Base-by-base conservation (phyloP, 1,284 basidiomycete species). In the Violaceomyces palustris region DNA sequence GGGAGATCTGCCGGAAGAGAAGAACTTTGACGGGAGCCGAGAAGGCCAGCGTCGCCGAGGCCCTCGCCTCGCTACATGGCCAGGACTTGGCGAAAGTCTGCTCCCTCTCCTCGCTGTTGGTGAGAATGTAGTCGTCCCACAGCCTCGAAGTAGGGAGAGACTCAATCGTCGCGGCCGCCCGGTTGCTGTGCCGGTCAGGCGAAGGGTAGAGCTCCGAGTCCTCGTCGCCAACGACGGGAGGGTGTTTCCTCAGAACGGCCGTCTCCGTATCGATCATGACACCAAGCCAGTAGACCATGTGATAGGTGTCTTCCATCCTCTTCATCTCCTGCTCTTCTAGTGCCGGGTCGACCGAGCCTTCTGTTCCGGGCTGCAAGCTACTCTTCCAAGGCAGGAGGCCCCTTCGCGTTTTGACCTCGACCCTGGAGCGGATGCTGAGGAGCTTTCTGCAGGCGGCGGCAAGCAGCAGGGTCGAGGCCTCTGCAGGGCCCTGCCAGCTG, bases 71-170 rank as follows among this genome's bases (percentile, higher is more conserved):
- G 18, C 44, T 37, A 38, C 41, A 39, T 18, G 46, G 41, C 46
- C 46, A 49, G 8, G 33, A 30, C 6, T 18, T 35, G 27, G 41
- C 32, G n/a, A 43, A 38, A 9, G 39, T 33, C n/a, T 26, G 9
- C n/a, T 22, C 28, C 17, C 39, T 32, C 15, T 49, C 44, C 22
- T 39, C 28, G 37, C 36, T 39, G 15, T 32, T 25, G 37, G 39
- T 30, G 41, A 49, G 17, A 30, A 49, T 49, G 37, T 49, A 43
- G 37, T 49, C 46, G 27, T 49, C 46, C 46, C 46, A 49, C 37
- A 49, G n/a, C n/a, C n/a, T n/a, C n/a, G n/a, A n/a, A n/a, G n/a
- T n/a, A n/a, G n/a, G n/a, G n/a, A n/a, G n/a, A n/a, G n/a, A n/a
- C n/a, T n/a, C n/a, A n/a, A n/a, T n/a, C n/a, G n/a, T n/a, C n/a